Percentiles rank a stretch among this genome's conserved stretches.
Conservation (phyloP, 495 filamentous ascomycete species). For the Tuber calosporum region DNA sequence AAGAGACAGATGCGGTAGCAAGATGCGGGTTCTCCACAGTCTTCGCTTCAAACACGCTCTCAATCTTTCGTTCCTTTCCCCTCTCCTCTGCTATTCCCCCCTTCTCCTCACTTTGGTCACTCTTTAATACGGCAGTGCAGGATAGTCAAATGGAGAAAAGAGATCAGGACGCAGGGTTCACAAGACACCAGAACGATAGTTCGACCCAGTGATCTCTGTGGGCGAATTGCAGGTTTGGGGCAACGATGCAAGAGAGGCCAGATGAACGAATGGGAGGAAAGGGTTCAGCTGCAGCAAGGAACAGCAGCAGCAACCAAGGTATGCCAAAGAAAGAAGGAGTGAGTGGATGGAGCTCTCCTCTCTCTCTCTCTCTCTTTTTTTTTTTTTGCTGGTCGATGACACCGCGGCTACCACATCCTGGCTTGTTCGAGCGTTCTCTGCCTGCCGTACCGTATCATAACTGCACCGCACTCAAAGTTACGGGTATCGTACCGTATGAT, state of each 20-base stretch:
- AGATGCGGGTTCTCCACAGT: constrained; percentile 3
- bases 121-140: not conserved
- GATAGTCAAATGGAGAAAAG: not conserved
- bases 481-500: not conserved
- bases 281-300: not conserved
- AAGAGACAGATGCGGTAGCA: not conserved
- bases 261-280: not conserved
- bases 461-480: not conserved
- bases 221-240: constrained; percentile 3
- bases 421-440: not conserved
- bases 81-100: not conserved
- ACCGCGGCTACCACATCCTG: not conserved
- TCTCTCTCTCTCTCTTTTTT: not conserved
- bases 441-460: not conserved
- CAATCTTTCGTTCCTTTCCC: not conserved
- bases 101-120: not conserved
- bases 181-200: not conserved
- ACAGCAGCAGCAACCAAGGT: not conserved
- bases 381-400: not conserved
- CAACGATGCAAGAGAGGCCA: not conserved
- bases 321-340: not conserved
- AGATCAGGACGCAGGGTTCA: not conserved
- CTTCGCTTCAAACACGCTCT: not conserved
- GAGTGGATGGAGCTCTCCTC: not conserved
- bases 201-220: not conserved